Percentiles rank a stretch among this genome's conserved stretches.
phyloP scores from a whole-genome alignment of 768 basidiomycete species.

The Boletus rex-veris region DNA sequence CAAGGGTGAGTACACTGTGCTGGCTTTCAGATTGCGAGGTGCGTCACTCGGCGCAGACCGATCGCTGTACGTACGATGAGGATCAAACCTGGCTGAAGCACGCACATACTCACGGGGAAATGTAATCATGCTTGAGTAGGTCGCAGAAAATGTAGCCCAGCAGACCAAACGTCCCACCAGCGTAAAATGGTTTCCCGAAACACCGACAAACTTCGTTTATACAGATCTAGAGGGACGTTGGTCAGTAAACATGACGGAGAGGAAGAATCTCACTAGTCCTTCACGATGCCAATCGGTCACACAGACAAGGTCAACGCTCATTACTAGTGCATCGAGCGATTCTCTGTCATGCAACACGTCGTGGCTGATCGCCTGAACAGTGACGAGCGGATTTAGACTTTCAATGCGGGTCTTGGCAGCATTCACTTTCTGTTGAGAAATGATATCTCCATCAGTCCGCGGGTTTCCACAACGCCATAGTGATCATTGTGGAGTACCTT shows the following conservation, averaged over 20 bases:
- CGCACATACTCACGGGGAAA: constrained; percentile 63
- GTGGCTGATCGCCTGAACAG: constrained; percentile 64
- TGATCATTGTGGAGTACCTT: constrained; percentile 49
- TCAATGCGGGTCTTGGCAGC: constrained; percentile 83
- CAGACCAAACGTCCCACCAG: constrained; percentile 89
- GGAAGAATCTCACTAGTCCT: constrained; percentile 54
- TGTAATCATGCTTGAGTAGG: constrained; percentile 80
- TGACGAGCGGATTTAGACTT: constrained; percentile 89
- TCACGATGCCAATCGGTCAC: constrained; percentile 75
- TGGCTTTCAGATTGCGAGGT: constrained; percentile 57
- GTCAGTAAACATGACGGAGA: constrained; percentile 5
- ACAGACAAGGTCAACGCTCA: constrained; percentile 79
- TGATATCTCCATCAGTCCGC: constrained; percentile 27
- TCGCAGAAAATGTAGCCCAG: constrained; percentile 95
- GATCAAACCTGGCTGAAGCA: constrained; percentile 4
- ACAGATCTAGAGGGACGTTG: constrained; percentile 48
- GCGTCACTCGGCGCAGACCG: constrained; percentile 58
- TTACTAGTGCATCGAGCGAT: constrained; percentile 55
- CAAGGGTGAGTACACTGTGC: constrained; percentile 63
- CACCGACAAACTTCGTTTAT: constrained; percentile 80
- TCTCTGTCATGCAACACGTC: constrained; percentile 45
- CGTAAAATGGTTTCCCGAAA: constrained; percentile 76
- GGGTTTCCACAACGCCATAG: constrained; percentile 39
- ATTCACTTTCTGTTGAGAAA: constrained; percentile 64
- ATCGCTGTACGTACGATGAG: constrained; percentile 42